A percentile compares a stretch with the other conserved stretches of the same genome.
Conservation (phyloP, 2,329 filamentous ascomycete species). For the Apiospora kogelbergensis region DNA sequence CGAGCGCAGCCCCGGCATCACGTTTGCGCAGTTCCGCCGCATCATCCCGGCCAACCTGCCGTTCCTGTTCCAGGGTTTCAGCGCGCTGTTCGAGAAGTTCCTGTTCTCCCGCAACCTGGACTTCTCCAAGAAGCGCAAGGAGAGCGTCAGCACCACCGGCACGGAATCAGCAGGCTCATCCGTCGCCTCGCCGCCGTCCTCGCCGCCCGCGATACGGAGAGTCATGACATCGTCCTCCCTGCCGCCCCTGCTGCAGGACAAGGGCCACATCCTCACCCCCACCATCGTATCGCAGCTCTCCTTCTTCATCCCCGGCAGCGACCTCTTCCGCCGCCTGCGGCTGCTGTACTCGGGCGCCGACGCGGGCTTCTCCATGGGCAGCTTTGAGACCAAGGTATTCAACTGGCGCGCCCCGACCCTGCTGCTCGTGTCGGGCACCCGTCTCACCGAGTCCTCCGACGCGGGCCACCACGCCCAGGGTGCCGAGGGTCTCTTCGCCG, state of each 20-base stretch:
- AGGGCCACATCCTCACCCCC: slow-evolving; percentile 63
- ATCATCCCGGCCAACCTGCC: slow-evolving; percentile 62
- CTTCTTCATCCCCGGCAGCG: slow-evolving; percentile 66
- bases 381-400: slow-evolving; percentile 72
- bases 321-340: slow-evolving; percentile 65
- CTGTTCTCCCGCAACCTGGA: slow-evolving; percentile 73
- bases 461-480: slow-evolving; percentile 36
- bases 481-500: slow-evolving; percentile 56
- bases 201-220: not conserved
- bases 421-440: slow-evolving; percentile 65
- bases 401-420: slow-evolving; percentile 77
- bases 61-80: slow-evolving; percentile 67
- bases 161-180: not conserved
- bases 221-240: slow-evolving; percentile 5
- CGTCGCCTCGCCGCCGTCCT: not conserved
- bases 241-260: slow-evolving; percentile 48
- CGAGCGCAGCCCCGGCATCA: slow-evolving; percentile 63
- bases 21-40: slow-evolving; percentile 59
- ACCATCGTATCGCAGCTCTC: slow-evolving; percentile 68
- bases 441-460: slow-evolving; percentile 48
- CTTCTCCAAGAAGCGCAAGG: slow-evolving; percentile 57
- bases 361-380: slow-evolving; percentile 75
- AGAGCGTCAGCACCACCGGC: slow-evolving; percentile 20
- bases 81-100: slow-evolving; percentile 71
- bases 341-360: slow-evolving; percentile 69